A percentile compares a stretch with the other conserved stretches of the same genome.
Conservation (phyloP, 208 protist genomes). For the Wallacemonas sp. region DNA sequence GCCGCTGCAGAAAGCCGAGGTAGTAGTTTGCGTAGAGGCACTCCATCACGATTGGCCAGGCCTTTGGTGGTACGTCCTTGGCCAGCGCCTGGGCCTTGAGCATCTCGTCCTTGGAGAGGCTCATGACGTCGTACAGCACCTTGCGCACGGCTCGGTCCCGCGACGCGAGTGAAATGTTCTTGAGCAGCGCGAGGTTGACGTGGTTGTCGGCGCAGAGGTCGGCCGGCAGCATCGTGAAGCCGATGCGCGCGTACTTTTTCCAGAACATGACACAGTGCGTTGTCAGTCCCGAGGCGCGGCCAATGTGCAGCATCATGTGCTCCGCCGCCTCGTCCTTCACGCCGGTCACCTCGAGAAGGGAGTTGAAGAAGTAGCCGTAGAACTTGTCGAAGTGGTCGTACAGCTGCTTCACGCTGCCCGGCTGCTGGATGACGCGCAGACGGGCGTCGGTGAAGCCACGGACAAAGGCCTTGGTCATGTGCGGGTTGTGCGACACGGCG, state of each 20-base stretch:
- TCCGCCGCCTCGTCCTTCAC: conserved; percentile 83
- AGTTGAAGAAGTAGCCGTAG: conserved; percentile 92
- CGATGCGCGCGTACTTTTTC: conserved; percentile 89
- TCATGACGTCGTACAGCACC: conserved; percentile 85
- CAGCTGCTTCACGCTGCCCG: conserved; percentile 86
- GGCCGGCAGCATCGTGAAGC: conserved; percentile 88
- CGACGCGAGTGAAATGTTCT: conserved; percentile 81
- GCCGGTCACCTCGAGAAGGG: conserved; percentile 74
- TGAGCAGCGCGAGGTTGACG: conserved; percentile 83
- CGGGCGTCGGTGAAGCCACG: conserved; percentile 88
- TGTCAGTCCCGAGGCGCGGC: conserved; percentile 78
- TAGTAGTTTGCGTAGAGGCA: conserved; percentile 89
- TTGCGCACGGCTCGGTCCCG: conserved; percentile 75
- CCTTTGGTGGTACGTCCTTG: conserved; percentile 55
- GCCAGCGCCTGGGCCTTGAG: conserved; percentile 74
- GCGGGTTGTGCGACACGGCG: conserved; percentile 60
- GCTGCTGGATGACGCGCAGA: conserved; percentile 80
- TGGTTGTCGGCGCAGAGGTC: conserved; percentile 89
- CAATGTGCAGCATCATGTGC: conserved; percentile 87
- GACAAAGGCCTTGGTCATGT: conserved; percentile 88
- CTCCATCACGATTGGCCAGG: conserved; percentile 88
- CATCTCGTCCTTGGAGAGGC: conserved; percentile 86
- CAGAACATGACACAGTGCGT: conserved; percentile 92
- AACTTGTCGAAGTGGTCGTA: conserved; percentile 92
- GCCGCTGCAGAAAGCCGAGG: conserved; percentile 79